Conservation (phyloP, 2,329 filamentous ascomycete genomes). For the Ophiosphaerella narmari region DNA sequence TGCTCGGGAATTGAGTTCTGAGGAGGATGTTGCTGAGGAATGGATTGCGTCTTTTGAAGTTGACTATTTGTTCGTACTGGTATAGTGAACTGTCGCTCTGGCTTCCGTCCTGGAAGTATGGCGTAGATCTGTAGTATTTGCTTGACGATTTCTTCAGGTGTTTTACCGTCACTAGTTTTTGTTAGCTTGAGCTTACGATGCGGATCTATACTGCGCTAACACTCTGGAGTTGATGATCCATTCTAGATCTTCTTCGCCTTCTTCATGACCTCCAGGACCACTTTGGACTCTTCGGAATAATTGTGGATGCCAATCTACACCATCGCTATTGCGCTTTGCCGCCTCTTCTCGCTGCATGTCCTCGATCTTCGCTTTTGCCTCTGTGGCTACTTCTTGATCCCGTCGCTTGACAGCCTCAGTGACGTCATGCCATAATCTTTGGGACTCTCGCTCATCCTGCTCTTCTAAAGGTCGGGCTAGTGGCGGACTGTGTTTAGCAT, state of each 20-base stretch:
- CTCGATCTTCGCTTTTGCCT: constrained; percentile 96
- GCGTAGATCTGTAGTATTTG: constrained; percentile 88
- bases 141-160: constrained; percentile 71
- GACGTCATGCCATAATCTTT: constrained; percentile 82
- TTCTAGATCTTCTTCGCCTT: constrained; percentile 87
- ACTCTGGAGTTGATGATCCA: constrained; percentile 91
- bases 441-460: constrained; percentile 88
- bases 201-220: constrained; percentile 54
- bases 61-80: constrained; percentile 54
- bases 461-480: constrained; percentile 77
- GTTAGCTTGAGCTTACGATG: constrained; percentile 8
- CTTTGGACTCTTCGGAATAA: constrained; percentile 79
- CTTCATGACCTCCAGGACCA: constrained; percentile 71
- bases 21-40: constrained; percentile 4
- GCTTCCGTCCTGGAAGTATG: constrained; percentile 76
- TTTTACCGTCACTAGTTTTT: constrained; percentile 57
- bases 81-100: constrained; percentile 58
- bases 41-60: constrained; percentile 16
- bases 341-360: constrained; percentile 90
- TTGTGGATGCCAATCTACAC: constrained; percentile 83
- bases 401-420: constrained; percentile 79
- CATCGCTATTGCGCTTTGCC: constrained; percentile 74
- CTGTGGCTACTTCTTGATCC: constrained; percentile 87
- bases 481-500: constrained; percentile 76
- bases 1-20: not conserved